Percentiles rank a stretch among this genome's conserved stretches.
Conservation (phyloP, 1,139 yeast genomes). For the Sugiyamaella japonica region DNA sequence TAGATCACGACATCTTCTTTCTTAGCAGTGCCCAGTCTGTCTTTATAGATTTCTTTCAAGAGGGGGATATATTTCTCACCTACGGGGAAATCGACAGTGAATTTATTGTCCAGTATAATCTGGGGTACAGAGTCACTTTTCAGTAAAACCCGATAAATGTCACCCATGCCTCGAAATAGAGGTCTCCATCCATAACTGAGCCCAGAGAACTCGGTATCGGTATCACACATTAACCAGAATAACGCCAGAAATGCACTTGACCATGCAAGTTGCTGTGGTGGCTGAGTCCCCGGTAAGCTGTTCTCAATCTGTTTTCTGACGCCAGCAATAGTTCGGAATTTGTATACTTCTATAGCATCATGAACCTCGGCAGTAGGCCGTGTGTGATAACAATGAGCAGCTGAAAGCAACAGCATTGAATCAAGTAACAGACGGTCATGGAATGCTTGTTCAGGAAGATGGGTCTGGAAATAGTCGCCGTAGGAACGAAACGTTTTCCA, state of each 20-base stretch:
- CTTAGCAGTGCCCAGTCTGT: background rate
- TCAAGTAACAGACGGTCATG: constrained; percentile 18
- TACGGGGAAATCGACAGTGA: background rate
- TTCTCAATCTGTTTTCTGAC: constrained; percentile 13
- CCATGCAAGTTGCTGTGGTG: constrained; percentile 17
- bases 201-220: constrained; percentile 19
- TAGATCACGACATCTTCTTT: background rate
- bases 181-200: constrained; percentile 18
- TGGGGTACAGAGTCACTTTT: background rate
- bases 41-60: constrained; percentile 3
- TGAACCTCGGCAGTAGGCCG: constrained; percentile 7
- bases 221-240: constrained; percentile 18
- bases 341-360: constrained; percentile 15
- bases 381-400: constrained; percentile 20
- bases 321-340: constrained; percentile 15
- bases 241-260: constrained; percentile 17
- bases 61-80: constrained; percentile 4
- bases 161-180: constrained; percentile 17
- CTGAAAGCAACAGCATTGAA: constrained; percentile 18
- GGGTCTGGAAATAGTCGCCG: constrained; percentile 8
- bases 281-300: constrained; percentile 2
- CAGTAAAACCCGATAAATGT: constrained; percentile 7
- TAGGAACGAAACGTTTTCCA: constrained; percentile 12
- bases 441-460: constrained; percentile 16
- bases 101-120: background rate